Evolutionary conservation across 1,284 basidiomycete species (phyloP), one percentile per base, ranked within the genome.

Genomic region (Ganoderma meredithae): DNA sequence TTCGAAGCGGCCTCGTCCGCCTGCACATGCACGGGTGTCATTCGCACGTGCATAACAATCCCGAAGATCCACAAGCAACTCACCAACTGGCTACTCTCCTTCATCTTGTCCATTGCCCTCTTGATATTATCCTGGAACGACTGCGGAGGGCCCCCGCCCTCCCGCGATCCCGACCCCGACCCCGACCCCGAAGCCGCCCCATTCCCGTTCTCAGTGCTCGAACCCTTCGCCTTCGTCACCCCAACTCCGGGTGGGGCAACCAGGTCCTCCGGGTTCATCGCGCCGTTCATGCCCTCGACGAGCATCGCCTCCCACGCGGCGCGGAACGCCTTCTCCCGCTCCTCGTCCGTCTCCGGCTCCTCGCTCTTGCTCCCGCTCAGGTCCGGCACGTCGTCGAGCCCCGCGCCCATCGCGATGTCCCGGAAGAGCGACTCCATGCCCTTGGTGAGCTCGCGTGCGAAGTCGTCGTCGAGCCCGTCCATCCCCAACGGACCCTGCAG

Each of bases 381-480:
- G 66, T 77, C 49, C 2, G 69, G 67, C 36, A 72, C 74, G 7
- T 96, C 83, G 73, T 90, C 91, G n/a, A 72, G 67, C 33, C 76
- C 77, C 3, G 73, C 76, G 65, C 78, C 59, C 13, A 66, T 62
- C 22, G 72, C 75, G 13, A 97, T 83, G 75, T 90, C 91, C 25
- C 85, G 85, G 84, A 98, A 89, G 58, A 98, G 84, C n/a, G 83
- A 83, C 77, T 95, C 94, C 95, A 98, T 97, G 40, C 89, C 92
- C 76, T 87, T 84, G 7, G 91, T 89, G 56, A 98, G 84, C 76
- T 94, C 90, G 52, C 86, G 84, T 53, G 92, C 88, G 75, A 96
- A 95, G 63, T 90, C 77, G 65, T 84, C 72, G 58, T 76, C 79
- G 55, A 83, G 79, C 52, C 83, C 82, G 12, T 80, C 70, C 78